Base-by-base conservation (phyloP, 2,329 filamentous ascomycete genomes). In the Alternaria incomplexa region DNA sequence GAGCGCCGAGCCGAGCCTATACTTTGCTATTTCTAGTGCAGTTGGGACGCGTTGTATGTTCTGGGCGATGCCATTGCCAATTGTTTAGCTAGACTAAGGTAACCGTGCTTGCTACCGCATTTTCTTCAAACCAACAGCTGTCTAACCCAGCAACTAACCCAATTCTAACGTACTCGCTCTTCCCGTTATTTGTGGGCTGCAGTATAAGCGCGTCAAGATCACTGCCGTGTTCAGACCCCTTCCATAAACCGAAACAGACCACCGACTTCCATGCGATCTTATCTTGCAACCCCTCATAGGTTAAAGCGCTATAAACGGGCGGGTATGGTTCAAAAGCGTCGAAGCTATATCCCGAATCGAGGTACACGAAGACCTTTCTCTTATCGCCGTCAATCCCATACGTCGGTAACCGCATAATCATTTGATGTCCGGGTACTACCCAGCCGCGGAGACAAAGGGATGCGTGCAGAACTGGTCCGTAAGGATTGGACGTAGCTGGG, bases 41-140 rank as follows among this genome's bases (percentile, higher is more conserved):
- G n/a, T n/a, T n/a, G n/a, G n/a, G n/a, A n/a, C n/a, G n/a, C n/a
- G n/a, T n/a, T n/a, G n/a, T n/a, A n/a, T n/a, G n/a, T n/a, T n/a
- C n/a, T n/a, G n/a, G n/a, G n/a, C n/a, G n/a, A n/a, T n/a, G n/a
- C n/a, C n/a, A n/a, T n/a, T n/a, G n/a, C n/a, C 28, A 30, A 3
- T n/a, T 8, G 6, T 12, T 5, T 28, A 28, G 11, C n/a, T 48
- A 48, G 25, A 30, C 25, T 13, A 48, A 0, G 8, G 3, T 48
- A 13, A 48, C 13, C 10, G 46, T 48, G 6, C 25, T 28, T 30
- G 46, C n/a, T 12, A 30, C 10, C n/a, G 15, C n/a, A 3, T 15
- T 0, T 1, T 48, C 6, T 0, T 20, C 8, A 3, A 28, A 48
- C 25, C 46, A 17, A 12, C 12, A 7, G 3, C 4, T 48, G 0